phyloP scores from a whole-genome alignment of 2,329 filamentous ascomycete species.

The Sporothrix curviconia region DNA sequence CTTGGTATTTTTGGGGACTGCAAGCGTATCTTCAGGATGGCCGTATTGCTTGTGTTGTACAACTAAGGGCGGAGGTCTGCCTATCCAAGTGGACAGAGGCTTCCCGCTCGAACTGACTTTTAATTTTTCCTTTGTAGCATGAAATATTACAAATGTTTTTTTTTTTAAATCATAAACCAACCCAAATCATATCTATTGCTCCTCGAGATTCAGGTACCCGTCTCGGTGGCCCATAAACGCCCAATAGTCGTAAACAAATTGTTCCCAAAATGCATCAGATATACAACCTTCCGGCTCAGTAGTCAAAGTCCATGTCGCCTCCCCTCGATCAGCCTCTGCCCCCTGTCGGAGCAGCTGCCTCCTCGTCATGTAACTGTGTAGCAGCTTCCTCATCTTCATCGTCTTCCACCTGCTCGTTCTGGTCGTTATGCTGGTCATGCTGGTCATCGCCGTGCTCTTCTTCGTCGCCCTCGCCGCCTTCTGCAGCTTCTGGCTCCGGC shows the following conservation, averaged over 20 bases:
- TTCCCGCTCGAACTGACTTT: not conserved
- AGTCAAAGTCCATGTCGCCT: not conserved
- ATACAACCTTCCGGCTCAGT: not conserved
- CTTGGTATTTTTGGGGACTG: not conserved
- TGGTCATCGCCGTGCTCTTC: not conserved
- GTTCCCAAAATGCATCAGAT: not conserved
- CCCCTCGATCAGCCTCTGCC: not conserved
- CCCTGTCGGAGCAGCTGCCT: not conserved
- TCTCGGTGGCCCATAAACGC: constrained; percentile 5
- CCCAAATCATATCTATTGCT: not conserved
- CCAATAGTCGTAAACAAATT: not conserved
- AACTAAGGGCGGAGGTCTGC: not conserved
- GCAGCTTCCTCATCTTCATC: not conserved
- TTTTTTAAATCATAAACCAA: not conserved
- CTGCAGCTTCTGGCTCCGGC: constrained; percentile 23
- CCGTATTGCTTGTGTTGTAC: constrained; percentile 1
- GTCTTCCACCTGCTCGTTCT: not conserved
- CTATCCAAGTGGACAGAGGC: not conserved
- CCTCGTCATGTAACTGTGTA: not conserved
- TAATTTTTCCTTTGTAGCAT: constrained; percentile 19
- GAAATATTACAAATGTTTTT: constrained; percentile 9
- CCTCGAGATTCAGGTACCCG: too few relatives aligned
- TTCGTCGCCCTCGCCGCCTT: constrained; percentile 1
- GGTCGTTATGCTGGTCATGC: not conserved
- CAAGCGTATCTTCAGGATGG: not conserved